These are phyloP conservation scores for Mortierella antarctica DNA, from an alignment of 192 early-diverging fungal species.

Conservation along the genomic window DNA sequence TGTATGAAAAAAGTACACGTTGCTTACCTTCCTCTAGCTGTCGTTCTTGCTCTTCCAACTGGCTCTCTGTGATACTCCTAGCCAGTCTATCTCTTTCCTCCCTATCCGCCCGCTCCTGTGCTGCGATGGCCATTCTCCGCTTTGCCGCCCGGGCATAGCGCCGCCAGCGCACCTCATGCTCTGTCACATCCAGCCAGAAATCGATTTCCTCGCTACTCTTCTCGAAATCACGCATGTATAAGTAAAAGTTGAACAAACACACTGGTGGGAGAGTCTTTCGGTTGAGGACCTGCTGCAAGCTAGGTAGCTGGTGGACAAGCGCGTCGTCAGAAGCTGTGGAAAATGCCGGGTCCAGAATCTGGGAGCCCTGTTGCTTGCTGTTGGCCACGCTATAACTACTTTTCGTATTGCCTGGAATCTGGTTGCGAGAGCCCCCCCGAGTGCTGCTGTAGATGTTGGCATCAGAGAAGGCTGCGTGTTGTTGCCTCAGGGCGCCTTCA, in stretches of 20 bases:
- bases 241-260: conserved; percentile 83
- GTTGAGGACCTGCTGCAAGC: conserved; percentile 74
- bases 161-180: conserved; percentile 77
- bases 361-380: conserved; percentile 16
- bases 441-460: too few relatives aligned
- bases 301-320: conserved; percentile 61
- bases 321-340: conserved; percentile 22
- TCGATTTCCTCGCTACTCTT: conserved; percentile 75
- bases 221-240: conserved; percentile 77
- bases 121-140: conserved; percentile 13
- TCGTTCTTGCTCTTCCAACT: too few relatives aligned
- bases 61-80: too few relatives aligned
- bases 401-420: too few relatives aligned
- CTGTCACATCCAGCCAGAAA: conserved; percentile 80
- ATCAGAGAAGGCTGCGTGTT: too few relatives aligned
- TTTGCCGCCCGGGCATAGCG: conserved; percentile 55
- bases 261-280: conserved; percentile 76
- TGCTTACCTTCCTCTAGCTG: too few relatives aligned
- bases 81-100: neutral
- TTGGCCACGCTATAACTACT: neutral
- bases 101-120: conserved; percentile 10
- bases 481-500: too few relatives aligned
- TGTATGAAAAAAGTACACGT: too few relatives aligned
- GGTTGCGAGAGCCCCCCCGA: too few relatives aligned
- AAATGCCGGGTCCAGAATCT: conserved; percentile 23